Base-by-base conservation (phyloP, 2,329 filamentous ascomycete genomes). In the Diaporthe caulivora region DNA sequence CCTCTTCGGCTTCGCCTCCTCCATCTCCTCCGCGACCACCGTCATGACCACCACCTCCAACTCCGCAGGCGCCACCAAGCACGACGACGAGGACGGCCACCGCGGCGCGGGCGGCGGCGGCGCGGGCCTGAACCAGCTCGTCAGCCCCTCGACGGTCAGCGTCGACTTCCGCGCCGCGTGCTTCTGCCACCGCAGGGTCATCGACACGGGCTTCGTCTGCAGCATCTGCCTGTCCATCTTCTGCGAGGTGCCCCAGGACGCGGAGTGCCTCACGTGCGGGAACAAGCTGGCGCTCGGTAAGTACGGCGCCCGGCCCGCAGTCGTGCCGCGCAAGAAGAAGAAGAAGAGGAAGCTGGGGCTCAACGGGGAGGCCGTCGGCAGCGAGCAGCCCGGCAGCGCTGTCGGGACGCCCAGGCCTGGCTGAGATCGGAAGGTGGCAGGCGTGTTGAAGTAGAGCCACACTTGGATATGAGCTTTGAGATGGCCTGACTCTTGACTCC, bases 151-250 rank as follows among this genome's bases (percentile, higher is more conserved):
- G 10, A 92, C 94, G 49, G 93, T 95, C 72, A 92, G 93, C 57
- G 95, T 99, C 55, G 97, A 99, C 84, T 99, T 99, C 82, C 91
- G 97, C 55, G 96, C 97, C n/a, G 97, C 97, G 4, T 99, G 97
- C 81, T 99, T 99, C 85, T 99, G 97, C 81, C 97, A 99, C 84
- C 89, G 96, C 67, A 91, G 91, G 47, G 95, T 98, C 26, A 93
- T 99, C 55, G 95, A 98, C 83, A 91, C 95, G 1, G 97, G 95
- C 11, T 99, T 94, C 81, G 96, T 99, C 49, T 99, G 97, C 86
- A 97, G 94, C 75, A 95, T 99, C 78, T 99, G 97, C 80, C 86
- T 99, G 57, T 97, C 94, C 82, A 99, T 97, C 78, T 98, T 97
- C 81, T 98, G 95, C 84, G 87, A 90, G 78, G 82, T 88, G 1